Evolutionary conservation across 345 rosid genomes (phyloP).

Genomic region (Hibiscus syriacus): DNA sequence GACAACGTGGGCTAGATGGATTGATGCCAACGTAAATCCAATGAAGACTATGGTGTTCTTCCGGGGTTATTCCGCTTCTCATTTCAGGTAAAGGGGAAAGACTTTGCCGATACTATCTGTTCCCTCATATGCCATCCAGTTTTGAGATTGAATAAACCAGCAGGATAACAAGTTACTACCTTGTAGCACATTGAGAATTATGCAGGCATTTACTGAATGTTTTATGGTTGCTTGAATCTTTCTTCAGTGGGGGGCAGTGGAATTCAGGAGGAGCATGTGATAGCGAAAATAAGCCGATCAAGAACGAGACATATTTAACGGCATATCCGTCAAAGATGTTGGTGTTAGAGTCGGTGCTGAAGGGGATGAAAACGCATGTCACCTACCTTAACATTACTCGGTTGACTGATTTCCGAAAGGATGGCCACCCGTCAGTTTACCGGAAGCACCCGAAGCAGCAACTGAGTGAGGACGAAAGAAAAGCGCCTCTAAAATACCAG

Average conservation of each 20-base stretch:
- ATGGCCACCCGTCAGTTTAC: slow-evolving; percentile 89
- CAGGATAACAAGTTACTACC: neutral
- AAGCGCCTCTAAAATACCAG: slow-evolving; percentile 54
- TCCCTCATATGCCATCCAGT: neutral
- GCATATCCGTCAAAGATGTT: slow-evolving; percentile 72
- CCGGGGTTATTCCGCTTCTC: slow-evolving; percentile 87
- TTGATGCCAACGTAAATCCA: slow-evolving; percentile 70
- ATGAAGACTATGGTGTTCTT: slow-evolving; percentile 63
- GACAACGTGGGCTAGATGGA: slow-evolving; percentile 90
- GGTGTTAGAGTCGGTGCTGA: slow-evolving; percentile 64
- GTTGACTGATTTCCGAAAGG: slow-evolving; percentile 84
- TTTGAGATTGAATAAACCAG: neutral
- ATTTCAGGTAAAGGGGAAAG: slow-evolving; percentile 62
- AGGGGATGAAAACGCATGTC: slow-evolving; percentile 69
- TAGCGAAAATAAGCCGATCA: slow-evolving; percentile 77
- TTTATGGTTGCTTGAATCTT: neutral
- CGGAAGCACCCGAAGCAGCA: slow-evolving; percentile 44
- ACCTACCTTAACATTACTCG: slow-evolving; percentile 77
- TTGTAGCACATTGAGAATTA: neutral
- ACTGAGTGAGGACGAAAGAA: slow-evolving; percentile 36
- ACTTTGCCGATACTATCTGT: neutral
- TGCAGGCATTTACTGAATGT: neutral
- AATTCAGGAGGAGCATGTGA: slow-evolving; percentile 95
- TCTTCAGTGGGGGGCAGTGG: slow-evolving; percentile 95
- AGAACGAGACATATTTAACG: slow-evolving; percentile 56